Conservation (phyloP, 768 basidiomycete genomes). For the Collybia sp. region DNA sequence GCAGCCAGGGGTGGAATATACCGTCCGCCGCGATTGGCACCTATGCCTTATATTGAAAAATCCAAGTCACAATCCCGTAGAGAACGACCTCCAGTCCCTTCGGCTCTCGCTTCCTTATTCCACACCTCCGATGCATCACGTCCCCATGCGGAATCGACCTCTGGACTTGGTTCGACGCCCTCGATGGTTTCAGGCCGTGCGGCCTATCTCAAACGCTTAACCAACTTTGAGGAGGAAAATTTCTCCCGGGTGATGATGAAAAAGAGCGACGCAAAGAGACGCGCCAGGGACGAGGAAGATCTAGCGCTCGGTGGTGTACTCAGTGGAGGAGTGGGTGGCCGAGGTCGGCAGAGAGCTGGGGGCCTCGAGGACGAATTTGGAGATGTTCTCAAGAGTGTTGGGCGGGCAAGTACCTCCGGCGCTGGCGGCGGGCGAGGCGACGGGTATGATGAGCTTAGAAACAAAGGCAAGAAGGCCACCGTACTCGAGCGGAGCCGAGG, state of each 20-base stretch:
- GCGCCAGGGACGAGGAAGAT: conserved; percentile 79
- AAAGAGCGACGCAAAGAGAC: conserved; percentile 75
- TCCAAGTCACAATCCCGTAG: conserved; percentile 43
- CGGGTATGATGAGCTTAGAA: conserved; percentile 79
- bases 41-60: conserved; percentile 71
- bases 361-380: conserved; percentile 83
- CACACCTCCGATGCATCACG: conserved; percentile 58
- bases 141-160: conserved; percentile 67
- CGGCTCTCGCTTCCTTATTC: conserved; percentile 52
- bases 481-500: conserved; percentile 56
- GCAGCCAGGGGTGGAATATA: conserved; percentile 50
- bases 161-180: conserved; percentile 65
- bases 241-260: conserved; percentile 88
- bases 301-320: conserved; percentile 78
- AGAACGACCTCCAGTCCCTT: conserved; percentile 54
- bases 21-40: conserved; percentile 83
- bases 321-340: conserved; percentile 35
- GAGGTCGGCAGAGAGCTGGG: conserved; percentile 55
- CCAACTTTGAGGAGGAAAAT: conserved; percentile 92
- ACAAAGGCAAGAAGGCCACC: conserved; percentile 58
- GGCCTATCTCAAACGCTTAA: conserved; percentile 72
- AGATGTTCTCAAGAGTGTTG: conserved; percentile 67
- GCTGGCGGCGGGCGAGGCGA: conserved; percentile 42
- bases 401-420: conserved; percentile 34
- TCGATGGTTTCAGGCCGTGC: conserved; percentile 62